phyloP scores from a whole-genome alignment of 345 rosid species.

The Noccaea caerulescens region DNA sequence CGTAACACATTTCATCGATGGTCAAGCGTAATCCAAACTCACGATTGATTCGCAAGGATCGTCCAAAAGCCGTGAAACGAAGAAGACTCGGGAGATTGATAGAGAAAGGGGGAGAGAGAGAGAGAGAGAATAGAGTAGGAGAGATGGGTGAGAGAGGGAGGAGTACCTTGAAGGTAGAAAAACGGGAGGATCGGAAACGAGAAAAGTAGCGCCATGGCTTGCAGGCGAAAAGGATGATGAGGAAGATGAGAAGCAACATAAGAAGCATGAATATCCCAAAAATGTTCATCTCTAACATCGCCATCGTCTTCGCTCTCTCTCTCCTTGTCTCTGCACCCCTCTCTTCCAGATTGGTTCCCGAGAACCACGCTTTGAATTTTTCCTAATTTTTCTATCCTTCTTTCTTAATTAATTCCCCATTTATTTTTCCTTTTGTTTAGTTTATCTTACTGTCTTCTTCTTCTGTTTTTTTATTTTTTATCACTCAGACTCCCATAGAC shows the following conservation, averaged over 20 bases:
- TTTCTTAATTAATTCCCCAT: neutral
- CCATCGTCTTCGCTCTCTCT: constrained; percentile 50
- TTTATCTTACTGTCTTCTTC: neutral
- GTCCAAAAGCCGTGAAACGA: neutral
- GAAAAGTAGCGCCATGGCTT: constrained; percentile 88
- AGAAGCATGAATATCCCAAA: constrained; percentile 54
- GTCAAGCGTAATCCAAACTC: constrained; percentile 25
- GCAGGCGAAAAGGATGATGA: constrained; percentile 74
- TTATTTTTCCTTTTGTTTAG: neutral
- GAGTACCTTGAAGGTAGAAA: constrained; percentile 62
- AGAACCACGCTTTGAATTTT: constrained; percentile 85
- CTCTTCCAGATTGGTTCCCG: constrained; percentile 59
- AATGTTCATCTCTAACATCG: constrained; percentile 58
- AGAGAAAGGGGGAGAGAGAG: neutral
- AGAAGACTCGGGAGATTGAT: neutral
- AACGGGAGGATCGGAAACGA: constrained; percentile 50
- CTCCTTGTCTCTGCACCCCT: constrained; percentile 42
- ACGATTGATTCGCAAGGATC: constrained; percentile 17
- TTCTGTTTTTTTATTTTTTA: neutral
- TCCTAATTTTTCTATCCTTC: constrained; percentile 42
- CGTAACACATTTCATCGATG: constrained; percentile 14
- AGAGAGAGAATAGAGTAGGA: neutral
- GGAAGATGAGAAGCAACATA: constrained; percentile 67
- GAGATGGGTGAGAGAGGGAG: neutral
- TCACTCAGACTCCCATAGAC: neutral